Conservation (phyloP, 2,329 filamentous ascomycete genomes). For the Calonectria henricotiae region DNA sequence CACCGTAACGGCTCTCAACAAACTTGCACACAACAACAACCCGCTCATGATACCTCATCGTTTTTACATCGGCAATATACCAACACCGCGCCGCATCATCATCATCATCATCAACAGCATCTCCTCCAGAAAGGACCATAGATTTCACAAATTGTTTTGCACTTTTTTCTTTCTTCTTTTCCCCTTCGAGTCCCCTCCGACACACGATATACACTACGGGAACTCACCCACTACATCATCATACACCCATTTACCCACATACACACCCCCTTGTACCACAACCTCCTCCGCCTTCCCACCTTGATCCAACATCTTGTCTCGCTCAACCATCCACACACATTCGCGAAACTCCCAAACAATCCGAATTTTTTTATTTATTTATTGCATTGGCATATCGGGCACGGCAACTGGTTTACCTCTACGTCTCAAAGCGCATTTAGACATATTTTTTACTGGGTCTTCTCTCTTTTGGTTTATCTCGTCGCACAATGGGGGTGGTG, state of each 20-base stretch:
- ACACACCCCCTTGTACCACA: slow-evolving; percentile 27
- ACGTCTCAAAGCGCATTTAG: slow-evolving; percentile 47
- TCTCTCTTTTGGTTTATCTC: slow-evolving; percentile 33
- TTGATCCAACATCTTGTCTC: slow-evolving; percentile 29
- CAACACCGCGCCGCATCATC: slow-evolving; percentile 10
- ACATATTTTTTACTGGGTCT: slow-evolving; percentile 33
- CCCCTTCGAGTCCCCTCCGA: slow-evolving; percentile 15
- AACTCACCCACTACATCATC: slow-evolving; percentile 29
- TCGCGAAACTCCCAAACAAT: slow-evolving; percentile 8
- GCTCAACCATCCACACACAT: slow-evolving; percentile 30
- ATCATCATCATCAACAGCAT: slow-evolving; percentile 33
- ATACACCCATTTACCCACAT: not conserved
- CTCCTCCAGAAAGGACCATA: slow-evolving; percentile 47
- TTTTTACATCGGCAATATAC: slow-evolving; percentile 25
- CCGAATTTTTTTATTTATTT: slow-evolving; percentile 31
- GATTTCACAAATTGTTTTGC: slow-evolving; percentile 37
- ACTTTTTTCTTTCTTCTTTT: not conserved
- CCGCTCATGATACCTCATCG: slow-evolving; percentile 12
- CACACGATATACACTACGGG: slow-evolving; percentile 34
- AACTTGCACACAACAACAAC: no score
- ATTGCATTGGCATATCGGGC: slow-evolving; percentile 30
- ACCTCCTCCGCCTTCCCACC: slow-evolving; percentile 12
- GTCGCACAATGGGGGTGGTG: slow-evolving; percentile 20
- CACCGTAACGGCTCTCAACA: slow-evolving; percentile 22
- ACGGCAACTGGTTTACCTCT: slow-evolving; percentile 26